These are phyloP conservation scores for Scheffersomyces stipitis DNA, from an alignment of 805 yeast genomes.

Conservation along the genomic window DNA sequence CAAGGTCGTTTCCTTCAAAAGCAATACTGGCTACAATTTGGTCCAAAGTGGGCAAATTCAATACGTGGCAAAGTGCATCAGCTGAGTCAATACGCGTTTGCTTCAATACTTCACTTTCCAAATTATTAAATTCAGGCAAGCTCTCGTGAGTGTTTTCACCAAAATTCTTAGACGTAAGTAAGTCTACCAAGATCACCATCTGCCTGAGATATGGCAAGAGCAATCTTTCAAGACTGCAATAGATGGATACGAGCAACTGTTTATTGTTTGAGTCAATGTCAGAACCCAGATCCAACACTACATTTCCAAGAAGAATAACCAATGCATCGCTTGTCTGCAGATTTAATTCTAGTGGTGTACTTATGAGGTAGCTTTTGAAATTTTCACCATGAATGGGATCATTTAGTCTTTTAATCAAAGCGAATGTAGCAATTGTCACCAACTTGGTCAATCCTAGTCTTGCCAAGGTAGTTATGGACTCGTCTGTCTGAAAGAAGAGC, in stretches of 20 bases:
- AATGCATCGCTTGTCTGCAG: not conserved
- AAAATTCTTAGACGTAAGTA: conserved; percentile 26
- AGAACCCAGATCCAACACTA: not conserved
- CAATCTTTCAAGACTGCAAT: conserved; percentile 19
- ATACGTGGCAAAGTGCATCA: conserved; percentile 21
- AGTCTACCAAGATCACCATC: conserved; percentile 30
- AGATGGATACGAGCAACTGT: conserved; percentile 7
- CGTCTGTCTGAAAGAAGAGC: conserved; percentile 45
- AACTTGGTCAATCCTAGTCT: conserved; percentile 30
- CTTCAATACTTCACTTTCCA: conserved; percentile 14
- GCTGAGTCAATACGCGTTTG: conserved; percentile 18
- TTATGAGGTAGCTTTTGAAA: conserved; percentile 14
- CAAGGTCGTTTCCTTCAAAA: conserved; percentile 13
- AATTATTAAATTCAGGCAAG: conserved; percentile 11
- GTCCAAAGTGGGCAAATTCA: conserved; percentile 24
- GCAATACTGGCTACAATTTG: conserved; percentile 13
- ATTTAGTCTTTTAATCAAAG: conserved; percentile 36
- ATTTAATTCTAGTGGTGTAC: no score
- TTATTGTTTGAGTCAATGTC: not conserved
- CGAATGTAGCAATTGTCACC: conserved; percentile 22
- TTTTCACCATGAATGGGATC: conserved; percentile 33
- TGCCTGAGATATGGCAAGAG: conserved; percentile 37
- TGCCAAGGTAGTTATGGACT: conserved; percentile 38
- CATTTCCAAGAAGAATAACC: not conserved
- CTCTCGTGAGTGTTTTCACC: conserved; percentile 25